Evolutionary conservation across 352 stramenopile genomes (phyloP).

Genomic region (Blastocystis sp.): DNA sequence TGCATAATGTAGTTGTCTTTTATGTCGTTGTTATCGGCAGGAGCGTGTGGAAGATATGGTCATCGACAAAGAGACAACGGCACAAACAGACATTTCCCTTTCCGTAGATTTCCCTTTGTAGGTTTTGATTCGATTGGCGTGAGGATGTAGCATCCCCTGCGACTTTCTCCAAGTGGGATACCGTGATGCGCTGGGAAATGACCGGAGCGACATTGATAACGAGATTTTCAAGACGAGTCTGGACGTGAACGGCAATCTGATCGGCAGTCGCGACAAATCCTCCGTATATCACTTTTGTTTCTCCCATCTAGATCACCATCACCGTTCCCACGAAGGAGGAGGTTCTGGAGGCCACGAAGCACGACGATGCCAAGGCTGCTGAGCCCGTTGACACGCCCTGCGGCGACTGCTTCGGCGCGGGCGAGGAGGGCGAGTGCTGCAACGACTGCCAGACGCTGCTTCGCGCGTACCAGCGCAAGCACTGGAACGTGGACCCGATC

Average conservation of each 20-base stretch:
- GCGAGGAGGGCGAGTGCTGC: slow-evolving; percentile 64
- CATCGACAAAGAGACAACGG: slow-evolving; percentile 49
- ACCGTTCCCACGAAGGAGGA: slow-evolving; percentile 67
- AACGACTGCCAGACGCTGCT: slow-evolving; percentile 72
- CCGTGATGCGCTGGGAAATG: slow-evolving; percentile 68
- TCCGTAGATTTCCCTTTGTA: slow-evolving; percentile 55
- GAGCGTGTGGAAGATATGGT: slow-evolving; percentile 50
- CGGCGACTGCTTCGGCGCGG: slow-evolving; percentile 6
- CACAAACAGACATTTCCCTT: slow-evolving; percentile 16
- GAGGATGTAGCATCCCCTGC: slow-evolving; percentile 38
- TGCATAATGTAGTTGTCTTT: slow-evolving; percentile 60
- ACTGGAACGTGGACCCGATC: slow-evolving; percentile 65
- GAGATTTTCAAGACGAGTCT: slow-evolving; percentile 55
- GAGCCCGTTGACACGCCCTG: slow-evolving; percentile 1
- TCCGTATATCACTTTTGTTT: neutral
- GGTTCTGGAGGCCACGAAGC: slow-evolving; percentile 32
- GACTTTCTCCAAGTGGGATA: slow-evolving; percentile 42
- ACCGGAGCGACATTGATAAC: slow-evolving; percentile 41
- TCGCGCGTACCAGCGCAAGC: slow-evolving; percentile 69
- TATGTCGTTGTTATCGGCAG: too few relatives aligned
- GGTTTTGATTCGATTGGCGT: neutral
- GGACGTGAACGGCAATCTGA: slow-evolving; percentile 66
- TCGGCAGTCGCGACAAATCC: slow-evolving; percentile 47
- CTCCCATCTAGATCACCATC: slow-evolving; percentile 24
- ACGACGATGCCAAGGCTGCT: neutral